A percentile compares a stretch with the other conserved stretches of the same genome.
These are phyloP conservation scores for Cymbopogon citratus DNA, from an alignment of 176 grass and related monocot genomes.

Conservation along the genomic window DNA sequence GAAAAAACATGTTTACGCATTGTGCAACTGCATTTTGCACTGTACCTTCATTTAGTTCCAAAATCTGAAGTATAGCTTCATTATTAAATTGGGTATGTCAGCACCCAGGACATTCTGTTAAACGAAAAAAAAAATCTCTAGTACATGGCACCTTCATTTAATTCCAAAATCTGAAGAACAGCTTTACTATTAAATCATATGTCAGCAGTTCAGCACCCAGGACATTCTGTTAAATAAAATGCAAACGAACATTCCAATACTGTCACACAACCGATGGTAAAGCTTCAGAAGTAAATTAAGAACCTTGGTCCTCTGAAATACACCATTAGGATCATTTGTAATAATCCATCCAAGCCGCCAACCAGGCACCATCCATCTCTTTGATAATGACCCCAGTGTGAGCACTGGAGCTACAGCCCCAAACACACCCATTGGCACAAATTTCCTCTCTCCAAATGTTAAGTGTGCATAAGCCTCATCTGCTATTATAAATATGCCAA, in stretches of 20 bases:
- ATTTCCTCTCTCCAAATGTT: constrained; percentile 45
- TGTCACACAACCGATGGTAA: not conserved
- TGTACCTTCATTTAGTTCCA: not conserved
- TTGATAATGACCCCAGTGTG: constrained; percentile 66
- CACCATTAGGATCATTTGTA: constrained; percentile 37
- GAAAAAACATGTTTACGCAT: not conserved
- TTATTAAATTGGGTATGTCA: too few species aligned
- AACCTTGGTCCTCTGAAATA: constrained; percentile 62
- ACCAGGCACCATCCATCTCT: constrained; percentile 43
- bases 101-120: not conserved
- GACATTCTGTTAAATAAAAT: not conserved
- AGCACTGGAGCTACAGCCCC: constrained; percentile 24
- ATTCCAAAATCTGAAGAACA: too few species aligned
- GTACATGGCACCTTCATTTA: not conserved
- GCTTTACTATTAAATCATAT: too few species aligned
- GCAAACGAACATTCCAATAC: not conserved
- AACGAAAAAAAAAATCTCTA: not conserved
- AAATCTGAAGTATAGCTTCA: too few species aligned
- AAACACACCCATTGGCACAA: constrained; percentile 62
- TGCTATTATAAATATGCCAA: constrained; percentile 65
- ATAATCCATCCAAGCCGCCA: constrained; percentile 87
- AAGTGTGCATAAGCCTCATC: constrained; percentile 70
- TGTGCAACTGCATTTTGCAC: not conserved
- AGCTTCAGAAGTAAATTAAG: not conserved
- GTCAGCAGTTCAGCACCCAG: too few species aligned